Conservation (phyloP, 140 eudicot genomes). For the Oenanthe javanica region DNA sequence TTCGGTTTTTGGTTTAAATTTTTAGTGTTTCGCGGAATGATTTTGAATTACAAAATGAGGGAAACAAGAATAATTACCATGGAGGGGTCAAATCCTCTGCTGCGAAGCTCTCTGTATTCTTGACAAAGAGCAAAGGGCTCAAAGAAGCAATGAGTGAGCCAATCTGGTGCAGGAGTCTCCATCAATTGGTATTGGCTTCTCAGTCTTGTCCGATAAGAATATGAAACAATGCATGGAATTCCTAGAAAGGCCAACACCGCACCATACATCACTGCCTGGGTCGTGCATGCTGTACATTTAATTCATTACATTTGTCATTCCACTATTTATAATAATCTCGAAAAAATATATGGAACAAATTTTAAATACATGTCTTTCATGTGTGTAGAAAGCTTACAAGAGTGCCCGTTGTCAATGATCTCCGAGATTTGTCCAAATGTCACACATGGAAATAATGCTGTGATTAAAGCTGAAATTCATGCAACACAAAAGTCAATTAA, state of each 20-base stretch:
- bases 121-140: conserved; percentile 65
- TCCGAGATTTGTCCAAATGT: conserved; percentile 39
- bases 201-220: conserved; percentile 32
- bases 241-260: conserved; percentile 11
- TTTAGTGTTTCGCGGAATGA: not conserved
- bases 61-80: conserved; percentile 23
- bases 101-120: conserved; percentile 57
- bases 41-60: not conserved
- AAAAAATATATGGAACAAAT: not conserved
- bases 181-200: conserved; percentile 30
- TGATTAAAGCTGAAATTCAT: conserved; percentile 27
- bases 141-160: conserved; percentile 42
- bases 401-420: conserved; percentile 27
- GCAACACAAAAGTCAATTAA: not conserved
- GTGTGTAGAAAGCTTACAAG: conserved; percentile 22
- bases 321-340: not conserved
- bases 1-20: too few species aligned
- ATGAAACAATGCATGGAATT: conserved; percentile 31
- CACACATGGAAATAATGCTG: conserved; percentile 33
- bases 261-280: conserved; percentile 20
- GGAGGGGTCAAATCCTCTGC: conserved; percentile 49
- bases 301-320: not conserved
- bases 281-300: conserved; percentile 22
- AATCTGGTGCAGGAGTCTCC: conserved; percentile 49
- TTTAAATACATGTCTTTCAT: not conserved